phyloP scores from a whole-genome alignment of 1,139 yeast species.

The Yamadazyma diospyri region DNA sequence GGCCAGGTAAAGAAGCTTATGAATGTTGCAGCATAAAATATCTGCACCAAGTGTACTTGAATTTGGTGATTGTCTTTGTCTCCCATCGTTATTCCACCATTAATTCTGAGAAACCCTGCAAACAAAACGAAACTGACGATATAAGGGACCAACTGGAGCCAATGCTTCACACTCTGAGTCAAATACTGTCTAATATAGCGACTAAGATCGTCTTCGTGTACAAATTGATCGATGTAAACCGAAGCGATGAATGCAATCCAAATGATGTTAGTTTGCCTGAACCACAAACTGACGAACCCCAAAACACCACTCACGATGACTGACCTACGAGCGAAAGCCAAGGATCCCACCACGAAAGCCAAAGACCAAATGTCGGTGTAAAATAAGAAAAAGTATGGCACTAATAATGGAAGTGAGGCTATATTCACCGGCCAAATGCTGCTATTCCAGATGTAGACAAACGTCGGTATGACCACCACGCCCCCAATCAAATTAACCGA shows the following conservation, averaged over 20 bases:
- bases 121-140: constrained; percentile 50
- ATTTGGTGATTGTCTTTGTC: constrained; percentile 83
- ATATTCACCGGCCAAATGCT: constrained; percentile 47
- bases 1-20: constrained; percentile 66
- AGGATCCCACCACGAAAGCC: constrained; percentile 48
- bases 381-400: constrained; percentile 70
- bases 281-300: constrained; percentile 59
- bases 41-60: constrained; percentile 71
- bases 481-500: constrained; percentile 66
- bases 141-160: constrained; percentile 47
- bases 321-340: constrained; percentile 25
- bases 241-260: constrained; percentile 74
- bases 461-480: constrained; percentile 45
- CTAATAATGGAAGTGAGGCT: constrained; percentile 63
- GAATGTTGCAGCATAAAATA: constrained; percentile 73
- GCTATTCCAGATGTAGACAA: constrained; percentile 19
- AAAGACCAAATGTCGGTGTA: constrained; percentile 96
- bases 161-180: constrained; percentile 19
- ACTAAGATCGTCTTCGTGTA: constrained; percentile 11
- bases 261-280: constrained; percentile 87
- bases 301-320: constrained; percentile 36
- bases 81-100: constrained; percentile 82
- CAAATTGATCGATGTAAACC: constrained; percentile 47
- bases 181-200: constrained; percentile 11
- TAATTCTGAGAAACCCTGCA: constrained; percentile 52